A percentile compares a stretch with the other conserved stretches of the same genome.
Evolutionary conservation across 2,329 filamentous ascomycete genomes (phyloP).

Genomic region (Hirsutella minnesotensis): DNA sequence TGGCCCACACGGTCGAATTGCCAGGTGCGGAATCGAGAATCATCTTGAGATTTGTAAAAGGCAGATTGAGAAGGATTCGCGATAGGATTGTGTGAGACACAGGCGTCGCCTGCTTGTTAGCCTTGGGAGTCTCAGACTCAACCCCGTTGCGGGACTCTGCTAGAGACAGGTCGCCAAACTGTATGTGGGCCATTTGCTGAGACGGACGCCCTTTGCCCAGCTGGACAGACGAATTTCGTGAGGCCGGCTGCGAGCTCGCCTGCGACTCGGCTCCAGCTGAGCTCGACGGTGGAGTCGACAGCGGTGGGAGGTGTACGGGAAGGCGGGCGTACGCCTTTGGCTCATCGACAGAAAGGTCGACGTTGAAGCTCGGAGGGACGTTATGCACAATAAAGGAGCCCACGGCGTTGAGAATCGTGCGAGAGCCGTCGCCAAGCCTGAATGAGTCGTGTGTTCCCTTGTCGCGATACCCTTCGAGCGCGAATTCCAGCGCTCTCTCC

Average conservation of each 20-base stretch:
- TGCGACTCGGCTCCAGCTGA: constrained; percentile 5
- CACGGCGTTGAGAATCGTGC: constrained; percentile 40
- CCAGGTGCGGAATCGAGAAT: constrained; percentile 47
- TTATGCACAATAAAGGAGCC: constrained; percentile 48
- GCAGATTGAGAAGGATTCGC: constrained; percentile 56
- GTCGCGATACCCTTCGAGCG: constrained; percentile 27
- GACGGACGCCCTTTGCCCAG: constrained; percentile 29
- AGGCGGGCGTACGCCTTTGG: constrained; percentile 27
- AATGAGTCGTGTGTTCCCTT: constrained; percentile 32
- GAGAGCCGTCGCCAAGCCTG: constrained; percentile 38
- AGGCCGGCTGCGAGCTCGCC: constrained; percentile 15
- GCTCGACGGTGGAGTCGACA: constrained; percentile 8
- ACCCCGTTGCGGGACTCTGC: constrained; percentile 13
- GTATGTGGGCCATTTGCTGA: constrained; percentile 48
- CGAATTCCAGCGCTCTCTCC: constrained; percentile 48
- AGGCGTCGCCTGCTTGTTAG: constrained; percentile 13
- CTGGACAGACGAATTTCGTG: constrained; percentile 24
- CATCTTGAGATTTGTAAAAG: constrained; percentile 53
- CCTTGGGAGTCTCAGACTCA: constrained; percentile 18
- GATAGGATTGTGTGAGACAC: constrained; percentile 43
- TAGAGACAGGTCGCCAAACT: constrained; percentile 55
- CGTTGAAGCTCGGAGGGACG: constrained; percentile 47
- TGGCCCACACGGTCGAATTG: constrained; percentile 37
- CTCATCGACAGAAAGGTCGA: constrained; percentile 35
- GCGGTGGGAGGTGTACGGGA: constrained; percentile 14